Base-by-base conservation (phyloP, 257 asterid genomes). In the Fraxinus anomala region DNA sequence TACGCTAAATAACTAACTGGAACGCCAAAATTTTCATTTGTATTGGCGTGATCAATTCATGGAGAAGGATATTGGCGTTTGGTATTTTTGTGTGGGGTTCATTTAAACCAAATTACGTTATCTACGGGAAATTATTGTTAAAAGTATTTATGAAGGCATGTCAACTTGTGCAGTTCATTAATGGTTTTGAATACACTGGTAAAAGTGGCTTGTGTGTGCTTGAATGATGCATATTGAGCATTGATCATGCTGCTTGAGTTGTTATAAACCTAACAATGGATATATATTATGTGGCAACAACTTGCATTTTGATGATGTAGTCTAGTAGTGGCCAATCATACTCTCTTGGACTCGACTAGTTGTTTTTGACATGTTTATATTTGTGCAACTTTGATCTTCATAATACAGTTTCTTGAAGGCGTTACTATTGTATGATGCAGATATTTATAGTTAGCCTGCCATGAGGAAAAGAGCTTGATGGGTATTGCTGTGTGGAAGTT, bases 371-470 rank as follows among this genome's bases (percentile, higher is more conserved):
- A 36, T 13, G 4, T 14, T 21, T 49, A 8, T 67, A 26, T 77
- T 51, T 11, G 74, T 73, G 14, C 10, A 0, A 36, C 72, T 66
- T 13, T 14, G 37, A 61, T 40, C n/a, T 70, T 31, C 33, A 49
- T 36, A 14, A 73, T 66, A 68, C 14, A 56, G 61, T 40, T 31
- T 49, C 79, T 78, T 74, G 68, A 33, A 23, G 47, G 42, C 39
- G 83, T 77, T 77, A 73, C 70, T 6, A 59, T 26, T 81, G 59
- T 33, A 14, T 84, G 61, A 68, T 76, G 88, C 90, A 85, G 90
- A 83, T 81, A 70, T 79, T 31, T 85, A 80, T 82, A 85, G 87
- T 84, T 85, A 85, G 83, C 28, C 28, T 26, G 28, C 79, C 68
- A 44, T 31, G 77, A 3, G 40, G 77, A 70, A 16, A 42, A 39